Percentiles rank a stretch among this genome's conserved stretches.
These are phyloP conservation scores for Penicillium fimorum DNA, from an alignment of 495 filamentous ascomycete genomes.

Conservation along the genomic window DNA sequence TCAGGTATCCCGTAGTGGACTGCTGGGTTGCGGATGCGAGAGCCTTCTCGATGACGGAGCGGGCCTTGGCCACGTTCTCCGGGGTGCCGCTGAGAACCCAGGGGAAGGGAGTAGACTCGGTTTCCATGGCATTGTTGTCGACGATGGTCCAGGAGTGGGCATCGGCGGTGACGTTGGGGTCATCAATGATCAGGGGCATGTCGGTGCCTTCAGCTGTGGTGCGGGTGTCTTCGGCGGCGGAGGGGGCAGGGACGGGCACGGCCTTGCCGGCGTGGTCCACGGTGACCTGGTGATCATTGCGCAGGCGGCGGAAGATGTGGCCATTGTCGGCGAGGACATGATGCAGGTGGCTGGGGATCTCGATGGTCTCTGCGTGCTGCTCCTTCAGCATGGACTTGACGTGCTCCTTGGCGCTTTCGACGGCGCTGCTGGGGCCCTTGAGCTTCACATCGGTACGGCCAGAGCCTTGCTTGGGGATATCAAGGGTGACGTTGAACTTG, in stretches of 20 bases:
- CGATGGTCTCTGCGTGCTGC: constrained; percentile 79
- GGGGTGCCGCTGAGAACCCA: constrained; percentile 82
- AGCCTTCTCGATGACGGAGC: constrained; percentile 65
- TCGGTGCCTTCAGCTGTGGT: constrained; percentile 50
- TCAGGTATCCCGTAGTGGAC: constrained; percentile 76
- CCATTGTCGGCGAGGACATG: constrained; percentile 85
- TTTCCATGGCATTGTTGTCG: constrained; percentile 44
- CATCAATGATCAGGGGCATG: constrained; percentile 88
- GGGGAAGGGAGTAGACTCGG: constrained; percentile 62
- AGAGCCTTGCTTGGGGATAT: constrained; percentile 80
- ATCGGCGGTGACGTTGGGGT: constrained; percentile 57
- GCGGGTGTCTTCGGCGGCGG: constrained; percentile 43
- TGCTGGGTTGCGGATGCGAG: constrained; percentile 70
- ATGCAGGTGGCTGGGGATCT: constrained; percentile 77
- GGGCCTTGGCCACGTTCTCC: constrained; percentile 75
- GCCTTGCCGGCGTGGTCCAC: constrained; percentile 84
- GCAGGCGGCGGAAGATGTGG: constrained; percentile 83
- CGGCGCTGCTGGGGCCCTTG: constrained; percentile 69
- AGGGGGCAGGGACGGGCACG: constrained; percentile 70
- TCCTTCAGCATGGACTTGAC: constrained; percentile 78
- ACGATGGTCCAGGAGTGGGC: constrained; percentile 78
- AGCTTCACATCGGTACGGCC: constrained; percentile 74
- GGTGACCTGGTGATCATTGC: constrained; percentile 77
- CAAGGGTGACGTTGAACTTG: constrained; percentile 82
- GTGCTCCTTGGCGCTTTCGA: constrained; percentile 82